phyloP scores from a whole-genome alignment of 2,329 filamentous ascomycete species.

The Aspergillus glaucus region DNA sequence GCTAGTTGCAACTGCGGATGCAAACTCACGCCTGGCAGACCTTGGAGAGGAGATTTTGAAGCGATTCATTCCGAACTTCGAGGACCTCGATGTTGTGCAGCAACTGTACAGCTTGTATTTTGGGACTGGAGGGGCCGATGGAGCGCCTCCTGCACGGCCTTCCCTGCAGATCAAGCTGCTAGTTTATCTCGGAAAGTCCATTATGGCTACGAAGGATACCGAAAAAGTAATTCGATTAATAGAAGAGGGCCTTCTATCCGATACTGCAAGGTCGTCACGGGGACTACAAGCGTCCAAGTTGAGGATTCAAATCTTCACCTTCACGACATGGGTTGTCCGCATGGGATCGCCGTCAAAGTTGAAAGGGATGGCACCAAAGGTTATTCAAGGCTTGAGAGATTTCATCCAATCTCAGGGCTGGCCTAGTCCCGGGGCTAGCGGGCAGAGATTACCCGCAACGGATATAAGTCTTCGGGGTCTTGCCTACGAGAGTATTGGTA shows the following conservation, averaged over 20 bases:
- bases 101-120: conserved; percentile 69
- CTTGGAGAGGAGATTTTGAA: conserved; percentile 87
- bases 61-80: conserved; percentile 62
- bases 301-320: conserved; percentile 74
- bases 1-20: conserved; percentile 73
- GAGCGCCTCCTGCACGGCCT: conserved; percentile 49
- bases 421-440: conserved; percentile 55
- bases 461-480: conserved; percentile 65
- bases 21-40: conserved; percentile 73
- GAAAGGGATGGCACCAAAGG: conserved; percentile 57
- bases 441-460: conserved; percentile 52
- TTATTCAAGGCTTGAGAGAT: conserved; percentile 62
- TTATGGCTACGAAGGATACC: conserved; percentile 63
- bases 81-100: conserved; percentile 58
- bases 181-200: conserved; percentile 68
- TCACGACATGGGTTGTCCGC: conserved; percentile 78
- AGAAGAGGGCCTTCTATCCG: conserved; percentile 54
- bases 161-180: conserved; percentile 74
- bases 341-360: conserved; percentile 60
- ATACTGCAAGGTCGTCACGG: conserved; percentile 39
- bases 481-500: conserved; percentile 85
- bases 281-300: conserved; percentile 73
- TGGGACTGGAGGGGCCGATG: conserved; percentile 44
- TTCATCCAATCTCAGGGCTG: conserved; percentile 79
- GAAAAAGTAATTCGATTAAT: conserved; percentile 64